A percentile compares a stretch with the other conserved stretches of the same genome.
Conservation (phyloP, 306 rosid species). For the Lathyrus sativus region DNA sequence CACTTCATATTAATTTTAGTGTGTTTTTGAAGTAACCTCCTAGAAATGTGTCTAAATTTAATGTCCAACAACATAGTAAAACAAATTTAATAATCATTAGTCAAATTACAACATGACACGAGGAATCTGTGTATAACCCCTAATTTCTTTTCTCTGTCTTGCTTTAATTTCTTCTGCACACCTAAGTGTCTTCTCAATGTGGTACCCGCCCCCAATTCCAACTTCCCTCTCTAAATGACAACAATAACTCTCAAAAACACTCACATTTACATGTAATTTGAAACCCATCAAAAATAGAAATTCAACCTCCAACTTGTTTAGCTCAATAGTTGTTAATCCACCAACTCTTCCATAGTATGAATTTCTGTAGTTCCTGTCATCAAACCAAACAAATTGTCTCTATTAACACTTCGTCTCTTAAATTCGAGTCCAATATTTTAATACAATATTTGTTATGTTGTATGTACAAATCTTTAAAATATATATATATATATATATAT, state of each 20-base stretch:
- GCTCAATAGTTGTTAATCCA: slow-evolving; percentile 68
- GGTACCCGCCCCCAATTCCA: slow-evolving; percentile 86
- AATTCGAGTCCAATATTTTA: too few species aligned
- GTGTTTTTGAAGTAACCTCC: too few species aligned
- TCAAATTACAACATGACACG: slow-evolving; percentile 54
- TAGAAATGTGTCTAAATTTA: too few species aligned
- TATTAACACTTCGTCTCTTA: not conserved
- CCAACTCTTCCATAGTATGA: slow-evolving; percentile 92
- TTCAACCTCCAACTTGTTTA: slow-evolving; percentile 78
- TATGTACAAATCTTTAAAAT: not conserved
- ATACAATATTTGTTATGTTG: not conserved
- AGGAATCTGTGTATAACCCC: slow-evolving; percentile 50
- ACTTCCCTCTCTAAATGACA: slow-evolving; percentile 90
- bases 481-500: not conserved
- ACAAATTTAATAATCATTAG: not conserved
- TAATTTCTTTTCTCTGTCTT: slow-evolving; percentile 49
- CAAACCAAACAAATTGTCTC: not conserved
- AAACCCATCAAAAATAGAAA: slow-evolving; percentile 81
- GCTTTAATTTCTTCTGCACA: slow-evolving; percentile 82
- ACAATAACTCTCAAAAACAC: slow-evolving; percentile 94
- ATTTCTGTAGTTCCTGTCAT: slow-evolving; percentile 76
- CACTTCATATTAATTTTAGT: too few species aligned
- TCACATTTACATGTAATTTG: slow-evolving; percentile 89
- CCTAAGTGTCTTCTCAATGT: slow-evolving; percentile 73
- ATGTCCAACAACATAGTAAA: not conserved